Base-by-base conservation (phyloP, 2,329 filamentous ascomycete species). In the Pseudopyricularia cyperi region DNA sequence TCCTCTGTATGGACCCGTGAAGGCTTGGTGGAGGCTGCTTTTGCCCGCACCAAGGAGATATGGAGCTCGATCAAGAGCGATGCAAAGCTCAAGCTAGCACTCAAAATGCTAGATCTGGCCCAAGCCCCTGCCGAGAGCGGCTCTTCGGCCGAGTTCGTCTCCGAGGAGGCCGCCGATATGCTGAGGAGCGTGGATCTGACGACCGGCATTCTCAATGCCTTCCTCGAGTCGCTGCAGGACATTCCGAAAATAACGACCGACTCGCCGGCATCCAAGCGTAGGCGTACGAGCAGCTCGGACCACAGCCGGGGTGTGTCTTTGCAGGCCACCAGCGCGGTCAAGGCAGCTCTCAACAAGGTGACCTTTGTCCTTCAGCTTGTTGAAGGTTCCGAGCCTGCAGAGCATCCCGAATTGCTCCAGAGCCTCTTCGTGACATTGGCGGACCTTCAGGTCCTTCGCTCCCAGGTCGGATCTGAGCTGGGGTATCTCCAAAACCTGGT, bases 321-420 rank as follows among this genome's bases (percentile, higher is more conserved):
- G 14, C 79, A 82, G 56, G 77, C 82, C 52, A 79, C 81, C 33
- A 74, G 77, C 7, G 82, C 87, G 61, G 68, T 90, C 30, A 79
- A 78, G 57, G 74, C 76, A 48, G 77, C 83, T 7, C 75, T 96
- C 56, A 80, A 81, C 58, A 85, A 85, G 59, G 78, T 91, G 52
- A 95, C 90, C 0, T 82, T 95, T 61, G 87, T 96, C 11, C 73
- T 97, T 35, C 90, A 97, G 64, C 70, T 97, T 26, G 79, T 97
- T 15, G 90, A 97, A 62, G 80, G 79, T 48, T 91, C 89, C 3
- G 77, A 81, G 46, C 85, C 88, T 0, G 82, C 82, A 52, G 76
- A 80, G 30, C 86, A 95, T 63, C 80, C 87, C 0, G 80, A 87
- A 60, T 73, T 98, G 37, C 75, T 95, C 6, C 81, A 82, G 54